A percentile compares a stretch with the other conserved stretches of the same genome.
Evolutionary conservation across 441 rosid species (phyloP).

Genomic region (Populus tomentosa): DNA sequence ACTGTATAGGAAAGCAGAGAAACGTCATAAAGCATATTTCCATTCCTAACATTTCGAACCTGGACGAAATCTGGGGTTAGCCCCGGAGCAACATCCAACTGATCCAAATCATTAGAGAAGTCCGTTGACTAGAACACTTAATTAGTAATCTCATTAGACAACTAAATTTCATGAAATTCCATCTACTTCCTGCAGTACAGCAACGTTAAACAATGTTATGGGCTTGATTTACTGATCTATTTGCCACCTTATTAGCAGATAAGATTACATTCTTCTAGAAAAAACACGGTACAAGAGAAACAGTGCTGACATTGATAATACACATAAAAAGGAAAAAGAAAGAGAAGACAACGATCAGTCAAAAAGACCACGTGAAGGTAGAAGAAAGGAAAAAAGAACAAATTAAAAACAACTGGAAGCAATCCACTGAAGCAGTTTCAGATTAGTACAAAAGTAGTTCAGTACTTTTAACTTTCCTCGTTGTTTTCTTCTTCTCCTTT

Average conservation of each 20-base stretch:
- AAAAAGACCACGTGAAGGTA: neutral
- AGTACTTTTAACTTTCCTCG: neutral
- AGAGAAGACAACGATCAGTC: neutral
- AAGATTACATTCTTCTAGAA: neutral
- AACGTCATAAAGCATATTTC: conserved; percentile 18
- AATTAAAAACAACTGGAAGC: neutral
- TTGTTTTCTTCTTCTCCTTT: neutral
- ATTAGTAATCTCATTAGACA: neutral
- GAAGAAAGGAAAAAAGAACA: neutral
- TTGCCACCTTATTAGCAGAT: neutral
- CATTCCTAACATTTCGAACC: conserved; percentile 21
- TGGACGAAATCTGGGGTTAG: conserved; percentile 31
- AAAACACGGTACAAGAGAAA: neutral
- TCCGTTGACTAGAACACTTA: neutral
- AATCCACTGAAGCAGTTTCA: neutral
- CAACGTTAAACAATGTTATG: neutral
- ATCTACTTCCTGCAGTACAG: neutral
- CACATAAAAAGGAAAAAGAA: neutral
- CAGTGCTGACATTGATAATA: neutral
- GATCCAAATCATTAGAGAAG: conserved; percentile 23
- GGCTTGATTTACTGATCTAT: neutral
- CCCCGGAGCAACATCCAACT: conserved; percentile 16
- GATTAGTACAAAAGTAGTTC: no score
- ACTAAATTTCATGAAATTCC: neutral
- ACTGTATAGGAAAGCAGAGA: conserved; percentile 14